Evolutionary conservation across 345 rosid genomes (phyloP), one percentile per base, ranked within the genome.

Genomic region (Cardamine occulta): DNA sequence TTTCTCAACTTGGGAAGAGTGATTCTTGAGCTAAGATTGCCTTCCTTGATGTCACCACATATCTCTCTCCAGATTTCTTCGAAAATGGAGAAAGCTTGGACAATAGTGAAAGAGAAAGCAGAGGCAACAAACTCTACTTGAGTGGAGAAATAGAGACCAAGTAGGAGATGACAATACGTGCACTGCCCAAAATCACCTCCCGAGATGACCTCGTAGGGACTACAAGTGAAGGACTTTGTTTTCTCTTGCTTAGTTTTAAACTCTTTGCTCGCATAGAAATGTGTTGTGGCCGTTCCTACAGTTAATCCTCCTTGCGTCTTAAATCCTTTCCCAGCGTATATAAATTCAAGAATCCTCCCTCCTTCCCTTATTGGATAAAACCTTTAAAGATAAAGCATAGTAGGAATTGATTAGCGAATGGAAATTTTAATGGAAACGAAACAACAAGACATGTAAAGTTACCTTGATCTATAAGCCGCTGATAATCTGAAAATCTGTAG

Each of bases 391-490:
- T 19, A 57, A 49, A 63, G 17, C 69, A 68, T 60, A 10, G 47
- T 19, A 68, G 31, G 6, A 63, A 13, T 15, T 32, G n/a, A 51
- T 63, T 18, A 63, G 32, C 10, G 3, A 24, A 18, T 24, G 3
- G 63, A 62, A 6, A 70, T 5, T 32, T 13, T 3, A 11, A 34
- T 11, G 31, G 18, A 23, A 55, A 29, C 19, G 37, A 70, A 24
- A 31, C 8, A 24, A 58, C 19, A 65, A 71, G 48, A n/a, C 9
- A 17, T 15, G 35, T 9, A 45, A 39, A 7, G 51, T 66, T 26
- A 88, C 98, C 94, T 90, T 84, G 98, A 88, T 85, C 97, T 85
- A 66, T 88, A 90, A 42, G 97, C 97, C 7, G 97, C 97, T 44
- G 98, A 89, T 66, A 94, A 78, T 74, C 85, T 86, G 68, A 86